A percentile compares a stretch with the other conserved stretches of the same genome.
Conservation (phyloP, 257 asterid species). For the Ophiorrhiza pumila region DNA sequence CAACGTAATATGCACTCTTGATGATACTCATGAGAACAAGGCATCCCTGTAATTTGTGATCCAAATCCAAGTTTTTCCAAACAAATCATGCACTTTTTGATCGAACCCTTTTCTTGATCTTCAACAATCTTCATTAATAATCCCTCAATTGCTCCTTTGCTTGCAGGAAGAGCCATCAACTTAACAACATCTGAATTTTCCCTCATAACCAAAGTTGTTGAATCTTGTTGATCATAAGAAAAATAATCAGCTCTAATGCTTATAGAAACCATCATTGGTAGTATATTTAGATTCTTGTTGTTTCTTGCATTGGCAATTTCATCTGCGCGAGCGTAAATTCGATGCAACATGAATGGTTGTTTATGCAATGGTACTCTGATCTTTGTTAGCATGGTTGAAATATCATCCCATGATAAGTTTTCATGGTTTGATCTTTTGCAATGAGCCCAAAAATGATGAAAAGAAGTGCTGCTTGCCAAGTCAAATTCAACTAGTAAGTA, state of each 20-base stretch:
- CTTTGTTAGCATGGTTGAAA: slow-evolving; percentile 21
- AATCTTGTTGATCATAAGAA: background rate
- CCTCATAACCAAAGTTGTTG: background rate
- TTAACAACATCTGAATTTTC: background rate
- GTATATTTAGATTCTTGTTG: slow-evolving; percentile 11
- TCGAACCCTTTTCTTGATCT: background rate
- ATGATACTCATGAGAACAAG: slow-evolving; percentile 19
- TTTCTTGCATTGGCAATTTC: slow-evolving; percentile 4
- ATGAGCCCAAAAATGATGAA: slow-evolving; percentile 22
- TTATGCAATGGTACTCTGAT: slow-evolving; percentile 23
- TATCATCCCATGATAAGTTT: slow-evolving; percentile 9
- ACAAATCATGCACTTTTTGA: slow-evolving; percentile 14
- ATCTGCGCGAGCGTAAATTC: slow-evolving; percentile 13
- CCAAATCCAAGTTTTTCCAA: slow-evolving; percentile 15
- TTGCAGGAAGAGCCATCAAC: slow-evolving; percentile 1
- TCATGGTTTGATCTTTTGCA: slow-evolving; percentile 12
- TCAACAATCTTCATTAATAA: slow-evolving; percentile 10
- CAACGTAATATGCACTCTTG: slow-evolving; percentile 6
- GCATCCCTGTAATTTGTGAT: background rate
- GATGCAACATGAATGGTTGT: slow-evolving; percentile 28
- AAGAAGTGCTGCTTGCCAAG: background rate
- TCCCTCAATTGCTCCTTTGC: background rate
- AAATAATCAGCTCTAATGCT: background rate
- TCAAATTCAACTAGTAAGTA: background rate
- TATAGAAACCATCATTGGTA: slow-evolving; percentile 17